Evolutionary conservation across 352 stramenopile genomes (phyloP).

Genomic region (Pelagophyceae sp.): DNA sequence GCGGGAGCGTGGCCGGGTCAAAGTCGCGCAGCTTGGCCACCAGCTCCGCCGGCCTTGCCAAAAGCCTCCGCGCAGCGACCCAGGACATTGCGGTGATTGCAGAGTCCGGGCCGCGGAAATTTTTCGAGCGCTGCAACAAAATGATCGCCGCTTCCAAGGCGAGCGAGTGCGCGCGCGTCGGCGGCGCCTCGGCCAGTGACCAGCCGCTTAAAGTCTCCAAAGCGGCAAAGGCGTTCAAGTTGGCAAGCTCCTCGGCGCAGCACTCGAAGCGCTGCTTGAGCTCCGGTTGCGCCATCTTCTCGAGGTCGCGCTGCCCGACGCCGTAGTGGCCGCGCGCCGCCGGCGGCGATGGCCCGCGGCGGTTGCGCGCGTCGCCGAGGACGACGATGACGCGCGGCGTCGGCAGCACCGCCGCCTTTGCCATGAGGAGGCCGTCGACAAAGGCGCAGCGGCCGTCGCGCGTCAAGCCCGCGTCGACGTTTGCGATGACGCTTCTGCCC

Average conservation of each 20-base stretch:
- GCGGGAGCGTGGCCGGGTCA: slow-evolving; percentile 18
- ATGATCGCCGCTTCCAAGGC: slow-evolving; percentile 25
- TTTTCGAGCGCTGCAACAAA: background rate
- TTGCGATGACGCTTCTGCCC: slow-evolving; percentile 16
- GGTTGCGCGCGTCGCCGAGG: slow-evolving; percentile 20
- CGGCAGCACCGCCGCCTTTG: slow-evolving; percentile 25
- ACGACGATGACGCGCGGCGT: slow-evolving; percentile 23
- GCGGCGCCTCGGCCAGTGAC: slow-evolving; percentile 8
- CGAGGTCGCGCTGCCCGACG: slow-evolving; percentile 19
- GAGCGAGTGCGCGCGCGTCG: slow-evolving; percentile 15
- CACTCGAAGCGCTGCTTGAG: slow-evolving; percentile 22
- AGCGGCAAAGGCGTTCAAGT: background rate
- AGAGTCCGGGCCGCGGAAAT: slow-evolving; percentile 26
- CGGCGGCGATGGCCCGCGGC: slow-evolving; percentile 6
- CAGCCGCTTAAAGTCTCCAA: slow-evolving; percentile 19
- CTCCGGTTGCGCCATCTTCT: slow-evolving; percentile 15
- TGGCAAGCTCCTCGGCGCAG: slow-evolving; percentile 11
- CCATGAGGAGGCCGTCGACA: slow-evolving; percentile 17
- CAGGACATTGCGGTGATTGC: slow-evolving; percentile 24
- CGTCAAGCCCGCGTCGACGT: slow-evolving; percentile 24
- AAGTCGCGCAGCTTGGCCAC: slow-evolving; percentile 7
- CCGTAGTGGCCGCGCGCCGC: slow-evolving; percentile 20
- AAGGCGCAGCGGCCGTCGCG: slow-evolving; percentile 7
- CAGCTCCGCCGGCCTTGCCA: background rate
- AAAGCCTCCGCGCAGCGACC: slow-evolving; percentile 8